Evolutionary conservation across 73 alveolate species (phyloP).

Genomic region (Paramecium biaurelia): DNA sequence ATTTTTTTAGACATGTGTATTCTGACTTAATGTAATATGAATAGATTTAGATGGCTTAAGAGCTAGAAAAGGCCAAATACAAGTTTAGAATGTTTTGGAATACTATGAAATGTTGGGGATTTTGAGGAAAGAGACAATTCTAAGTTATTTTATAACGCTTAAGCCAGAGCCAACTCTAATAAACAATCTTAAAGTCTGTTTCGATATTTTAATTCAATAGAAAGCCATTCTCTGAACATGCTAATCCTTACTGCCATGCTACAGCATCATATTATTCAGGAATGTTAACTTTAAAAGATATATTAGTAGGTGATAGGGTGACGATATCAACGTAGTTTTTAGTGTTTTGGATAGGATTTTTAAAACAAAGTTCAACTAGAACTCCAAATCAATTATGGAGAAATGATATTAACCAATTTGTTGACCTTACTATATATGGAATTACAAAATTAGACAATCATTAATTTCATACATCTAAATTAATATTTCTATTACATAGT

Average conservation of each 20-base stretch:
- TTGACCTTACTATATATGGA: too few species aligned
- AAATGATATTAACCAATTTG: background rate
- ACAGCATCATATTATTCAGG: background rate
- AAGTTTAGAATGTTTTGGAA: too few species aligned
- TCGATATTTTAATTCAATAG: background rate
- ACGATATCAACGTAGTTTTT: background rate
- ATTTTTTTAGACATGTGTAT: too few species aligned
- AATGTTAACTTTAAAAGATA: background rate
- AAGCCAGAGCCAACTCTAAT: too few species aligned
- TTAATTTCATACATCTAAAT: background rate
- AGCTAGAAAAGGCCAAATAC: too few species aligned
- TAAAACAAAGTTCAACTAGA: background rate
- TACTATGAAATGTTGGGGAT: too few species aligned
- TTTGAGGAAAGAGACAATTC: too few species aligned
- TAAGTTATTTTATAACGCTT: too few species aligned
- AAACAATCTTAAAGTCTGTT: background rate
- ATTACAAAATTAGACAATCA: background rate
- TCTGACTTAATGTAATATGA: too few species aligned
- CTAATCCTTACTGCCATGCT: background rate
- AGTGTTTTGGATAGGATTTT: background rate
- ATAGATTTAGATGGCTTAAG: too few species aligned
- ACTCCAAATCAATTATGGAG: background rate
- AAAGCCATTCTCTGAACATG: conserved; percentile 8
- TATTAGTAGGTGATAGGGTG: background rate
- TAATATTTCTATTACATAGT: background rate